A percentile compares a stretch with the other conserved stretches of the same genome.
phyloP scores from a whole-genome alignment of 495 filamentous ascomycete genomes.

The Chaetomium tenue region DNA sequence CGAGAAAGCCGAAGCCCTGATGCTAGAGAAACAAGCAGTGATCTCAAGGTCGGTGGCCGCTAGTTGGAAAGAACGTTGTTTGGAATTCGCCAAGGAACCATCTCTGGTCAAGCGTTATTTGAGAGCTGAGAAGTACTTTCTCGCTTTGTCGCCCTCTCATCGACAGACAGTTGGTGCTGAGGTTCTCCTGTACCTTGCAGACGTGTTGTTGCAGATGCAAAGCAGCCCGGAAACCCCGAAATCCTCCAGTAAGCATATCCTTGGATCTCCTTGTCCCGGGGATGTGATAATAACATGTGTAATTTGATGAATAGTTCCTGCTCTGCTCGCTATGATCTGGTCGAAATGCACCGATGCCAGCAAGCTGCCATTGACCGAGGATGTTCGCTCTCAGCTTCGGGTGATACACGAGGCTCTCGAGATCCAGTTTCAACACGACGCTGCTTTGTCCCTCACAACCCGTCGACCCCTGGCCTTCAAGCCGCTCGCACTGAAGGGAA shows the following conservation, averaged over 20 bases:
- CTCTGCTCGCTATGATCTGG: slow-evolving; percentile 25
- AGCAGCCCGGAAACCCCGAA: slow-evolving; percentile 11
- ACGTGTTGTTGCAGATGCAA: slow-evolving; percentile 39
- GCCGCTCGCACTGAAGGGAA: neutral
- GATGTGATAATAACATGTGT: neutral
- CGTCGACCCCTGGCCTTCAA: slow-evolving; percentile 18
- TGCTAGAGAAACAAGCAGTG: slow-evolving; percentile 28
- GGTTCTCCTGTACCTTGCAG: slow-evolving; percentile 47
- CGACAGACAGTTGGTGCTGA: slow-evolving; percentile 42
- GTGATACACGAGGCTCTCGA: slow-evolving; percentile 10
- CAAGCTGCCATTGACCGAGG: slow-evolving; percentile 17
- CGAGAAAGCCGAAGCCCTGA: slow-evolving; percentile 28
- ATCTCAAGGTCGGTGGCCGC: slow-evolving; percentile 19
- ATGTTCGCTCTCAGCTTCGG: slow-evolving; percentile 14
- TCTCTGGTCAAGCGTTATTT: slow-evolving; percentile 41
- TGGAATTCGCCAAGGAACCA: slow-evolving; percentile 34
- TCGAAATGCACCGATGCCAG: slow-evolving; percentile 6
- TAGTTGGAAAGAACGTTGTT: slow-evolving; percentile 27
- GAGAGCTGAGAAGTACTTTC: slow-evolving; percentile 48
- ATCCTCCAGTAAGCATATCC: neutral
- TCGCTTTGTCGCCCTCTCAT: slow-evolving; percentile 31
- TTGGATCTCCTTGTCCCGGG: neutral
- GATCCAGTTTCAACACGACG: neutral
- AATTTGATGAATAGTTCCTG: neutral
- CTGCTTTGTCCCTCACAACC: neutral